Percentiles rank a stretch among this genome's conserved stretches.
Evolutionary conservation across 306 rosid species (phyloP).

Genomic region (Carpinus viminea): DNA sequence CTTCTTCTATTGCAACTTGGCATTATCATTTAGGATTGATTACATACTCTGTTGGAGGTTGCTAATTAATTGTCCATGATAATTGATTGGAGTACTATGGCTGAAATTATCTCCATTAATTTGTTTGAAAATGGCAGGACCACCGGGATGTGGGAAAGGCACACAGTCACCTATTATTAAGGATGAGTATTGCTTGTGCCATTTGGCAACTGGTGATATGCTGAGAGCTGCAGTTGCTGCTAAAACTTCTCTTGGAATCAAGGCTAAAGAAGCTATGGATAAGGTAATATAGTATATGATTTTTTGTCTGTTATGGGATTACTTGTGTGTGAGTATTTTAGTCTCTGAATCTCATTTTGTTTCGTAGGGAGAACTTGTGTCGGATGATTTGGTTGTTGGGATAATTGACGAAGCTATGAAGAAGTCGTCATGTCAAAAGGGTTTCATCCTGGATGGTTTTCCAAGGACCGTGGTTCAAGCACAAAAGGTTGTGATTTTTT

Average conservation of each 20-base stretch:
- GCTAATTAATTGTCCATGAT: neutral
- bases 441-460: slow-evolving; percentile 95
- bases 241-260: slow-evolving; percentile 87
- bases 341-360: neutral
- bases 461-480: slow-evolving; percentile 94
- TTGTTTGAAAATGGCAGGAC: slow-evolving; percentile 59
- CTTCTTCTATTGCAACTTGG: neutral
- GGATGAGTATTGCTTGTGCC: slow-evolving; percentile 96
- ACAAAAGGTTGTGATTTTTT: slow-evolving; percentile 62
- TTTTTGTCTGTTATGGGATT: slow-evolving; percentile 2
- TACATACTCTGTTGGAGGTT: slow-evolving; percentile 7
- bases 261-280: slow-evolving; percentile 98
- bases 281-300: slow-evolving; percentile 45
- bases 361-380: slow-evolving; percentile 91
- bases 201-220: slow-evolving; percentile 99
- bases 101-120: slow-evolving; percentile 14
- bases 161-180: slow-evolving; percentile 95
- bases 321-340: neutral
- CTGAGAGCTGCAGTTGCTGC: slow-evolving; percentile 92
- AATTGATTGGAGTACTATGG: neutral
- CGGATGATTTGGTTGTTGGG: slow-evolving; percentile 95
- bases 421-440: slow-evolving; percentile 92
- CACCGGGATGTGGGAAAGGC: slow-evolving; percentile 99
- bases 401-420: slow-evolving; percentile 89
- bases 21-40: neutral